Evolutionary conservation across 768 basidiomycete species (phyloP).

Genomic region (Boletus tylopilopsis): DNA sequence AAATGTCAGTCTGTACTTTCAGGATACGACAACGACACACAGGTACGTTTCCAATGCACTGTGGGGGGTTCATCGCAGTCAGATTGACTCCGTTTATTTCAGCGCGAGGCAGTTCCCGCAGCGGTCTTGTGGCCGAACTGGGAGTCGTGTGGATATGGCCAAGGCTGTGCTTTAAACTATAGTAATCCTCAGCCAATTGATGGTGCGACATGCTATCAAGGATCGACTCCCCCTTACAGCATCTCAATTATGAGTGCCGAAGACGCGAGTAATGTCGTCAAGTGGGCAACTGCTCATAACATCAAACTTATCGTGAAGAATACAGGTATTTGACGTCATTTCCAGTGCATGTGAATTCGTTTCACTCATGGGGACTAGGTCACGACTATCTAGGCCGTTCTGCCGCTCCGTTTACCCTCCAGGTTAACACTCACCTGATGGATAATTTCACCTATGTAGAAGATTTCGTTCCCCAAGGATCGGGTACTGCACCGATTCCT

Average conservation of each 20-base stretch:
- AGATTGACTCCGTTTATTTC: background rate
- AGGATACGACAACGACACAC: conserved; percentile 13
- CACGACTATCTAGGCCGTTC: conserved; percentile 24
- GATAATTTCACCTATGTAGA: conserved; percentile 10
- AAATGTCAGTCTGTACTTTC: conserved; percentile 13
- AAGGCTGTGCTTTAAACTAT: conserved; percentile 20
- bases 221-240: conserved; percentile 20
- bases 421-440: conserved; percentile 20
- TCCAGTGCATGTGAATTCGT: background rate
- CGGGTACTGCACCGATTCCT: conserved; percentile 7
- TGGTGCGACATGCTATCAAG: conserved; percentile 13
- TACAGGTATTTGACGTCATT: conserved; percentile 13
- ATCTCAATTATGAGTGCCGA: conserved; percentile 14
- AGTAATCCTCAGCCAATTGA: conserved; percentile 14
- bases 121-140: conserved; percentile 24
- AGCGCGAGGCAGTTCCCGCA: conserved; percentile 18
- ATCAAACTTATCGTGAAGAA: conserved; percentile 23
- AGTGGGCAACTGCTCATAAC: conserved; percentile 18
- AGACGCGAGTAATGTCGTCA: conserved; percentile 18
- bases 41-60: conserved; percentile 4
- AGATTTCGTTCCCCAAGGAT: conserved; percentile 21
- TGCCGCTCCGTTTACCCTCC: conserved; percentile 22
- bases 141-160: conserved; percentile 17
- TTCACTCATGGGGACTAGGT: conserved; percentile 6
- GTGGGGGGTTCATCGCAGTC: background rate